Conservation (phyloP, 2,329 filamentous ascomycete genomes). For the Thelonectria discophora region DNA sequence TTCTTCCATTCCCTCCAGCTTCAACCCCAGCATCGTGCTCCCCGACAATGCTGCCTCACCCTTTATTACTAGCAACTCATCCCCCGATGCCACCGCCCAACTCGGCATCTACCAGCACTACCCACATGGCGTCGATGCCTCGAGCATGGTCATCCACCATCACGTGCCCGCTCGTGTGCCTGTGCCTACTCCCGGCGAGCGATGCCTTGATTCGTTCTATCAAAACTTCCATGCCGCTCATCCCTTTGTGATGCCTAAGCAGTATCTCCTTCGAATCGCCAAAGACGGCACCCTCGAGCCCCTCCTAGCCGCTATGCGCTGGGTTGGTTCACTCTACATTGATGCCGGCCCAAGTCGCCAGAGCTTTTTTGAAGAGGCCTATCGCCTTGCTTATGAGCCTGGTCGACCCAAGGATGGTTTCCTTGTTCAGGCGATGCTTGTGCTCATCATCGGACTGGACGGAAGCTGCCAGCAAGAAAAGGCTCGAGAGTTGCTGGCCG, state of each 20-base stretch:
- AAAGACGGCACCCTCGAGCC: conserved; percentile 59
- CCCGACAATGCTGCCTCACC: conserved; percentile 29
- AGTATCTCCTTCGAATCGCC: conserved; percentile 57
- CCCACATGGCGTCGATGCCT: conserved; percentile 37
- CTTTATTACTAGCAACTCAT: conserved; percentile 31
- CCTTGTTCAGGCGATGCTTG: conserved; percentile 78
- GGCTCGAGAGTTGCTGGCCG: conserved; percentile 71
- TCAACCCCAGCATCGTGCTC: conserved; percentile 28
- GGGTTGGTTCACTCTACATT: conserved; percentile 65
- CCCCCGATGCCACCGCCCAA: conserved; percentile 22
- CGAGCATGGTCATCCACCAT: conserved; percentile 31
- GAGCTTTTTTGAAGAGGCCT: conserved; percentile 66
- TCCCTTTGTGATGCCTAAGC: conserved; percentile 65
- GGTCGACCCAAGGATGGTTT: conserved; percentile 64
- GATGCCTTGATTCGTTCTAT: conserved; percentile 67
- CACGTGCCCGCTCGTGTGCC: conserved; percentile 34
- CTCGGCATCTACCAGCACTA: conserved; percentile 28
- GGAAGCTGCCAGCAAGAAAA: conserved; percentile 76
- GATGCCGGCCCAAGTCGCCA: conserved; percentile 57
- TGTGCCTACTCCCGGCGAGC: conserved; percentile 54
- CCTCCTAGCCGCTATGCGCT: conserved; percentile 63
- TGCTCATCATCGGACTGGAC: conserved; percentile 81
- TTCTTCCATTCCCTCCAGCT: conserved; percentile 18
- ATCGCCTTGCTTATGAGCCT: conserved; percentile 59
- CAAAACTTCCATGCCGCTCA: conserved; percentile 66